phyloP scores from a whole-genome alignment of 352 stramenopile species.

The Globisporangium canariense region DNA sequence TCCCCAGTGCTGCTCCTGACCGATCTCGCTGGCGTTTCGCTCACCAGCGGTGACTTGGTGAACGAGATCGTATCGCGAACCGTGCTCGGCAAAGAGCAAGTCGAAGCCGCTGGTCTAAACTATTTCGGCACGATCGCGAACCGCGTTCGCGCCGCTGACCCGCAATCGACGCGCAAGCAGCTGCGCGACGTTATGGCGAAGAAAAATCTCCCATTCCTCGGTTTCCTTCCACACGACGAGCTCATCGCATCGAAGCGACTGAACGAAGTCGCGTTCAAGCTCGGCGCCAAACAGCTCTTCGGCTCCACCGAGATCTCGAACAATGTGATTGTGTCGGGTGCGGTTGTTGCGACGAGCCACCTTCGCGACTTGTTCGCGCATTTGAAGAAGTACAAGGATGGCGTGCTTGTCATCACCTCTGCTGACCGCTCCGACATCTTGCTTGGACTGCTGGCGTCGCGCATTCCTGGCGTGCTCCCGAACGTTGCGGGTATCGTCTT shows the following conservation, averaged over 20 bases:
- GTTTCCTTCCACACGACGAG: slow-evolving; percentile 63
- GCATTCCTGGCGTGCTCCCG: slow-evolving; percentile 61
- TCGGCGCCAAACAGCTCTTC: slow-evolving; percentile 65
- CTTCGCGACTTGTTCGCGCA: slow-evolving; percentile 73
- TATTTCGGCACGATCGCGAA: slow-evolving; percentile 79
- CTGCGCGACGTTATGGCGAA: slow-evolving; percentile 34
- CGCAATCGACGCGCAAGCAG: slow-evolving; percentile 29
- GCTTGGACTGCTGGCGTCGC: slow-evolving; percentile 62
- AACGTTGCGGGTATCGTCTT: slow-evolving; percentile 69
- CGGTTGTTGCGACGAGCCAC: slow-evolving; percentile 61
- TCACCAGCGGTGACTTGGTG: slow-evolving; percentile 29
- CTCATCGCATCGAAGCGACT: slow-evolving; percentile 73
- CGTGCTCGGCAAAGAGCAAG: slow-evolving; percentile 54
- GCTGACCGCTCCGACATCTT: slow-evolving; percentile 71
- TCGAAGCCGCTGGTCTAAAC: slow-evolving; percentile 47
- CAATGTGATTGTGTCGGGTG: slow-evolving; percentile 64
- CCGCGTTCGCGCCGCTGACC: slow-evolving; percentile 42
- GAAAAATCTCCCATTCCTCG: slow-evolving; percentile 53
- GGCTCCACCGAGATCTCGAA: slow-evolving; percentile 58
- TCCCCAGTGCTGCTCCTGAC: slow-evolving; percentile 58
- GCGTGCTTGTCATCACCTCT: slow-evolving; percentile 72
- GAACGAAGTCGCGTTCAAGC: slow-evolving; percentile 68
- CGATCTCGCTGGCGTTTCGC: slow-evolving; percentile 37
- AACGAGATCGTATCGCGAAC: slow-evolving; percentile 61
- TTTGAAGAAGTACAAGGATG: slow-evolving; percentile 78